Evolutionary conservation across 805 yeast species (phyloP), one percentile per base, ranked within the genome.

Genomic region (Lachancea lanzarotensis): DNA sequence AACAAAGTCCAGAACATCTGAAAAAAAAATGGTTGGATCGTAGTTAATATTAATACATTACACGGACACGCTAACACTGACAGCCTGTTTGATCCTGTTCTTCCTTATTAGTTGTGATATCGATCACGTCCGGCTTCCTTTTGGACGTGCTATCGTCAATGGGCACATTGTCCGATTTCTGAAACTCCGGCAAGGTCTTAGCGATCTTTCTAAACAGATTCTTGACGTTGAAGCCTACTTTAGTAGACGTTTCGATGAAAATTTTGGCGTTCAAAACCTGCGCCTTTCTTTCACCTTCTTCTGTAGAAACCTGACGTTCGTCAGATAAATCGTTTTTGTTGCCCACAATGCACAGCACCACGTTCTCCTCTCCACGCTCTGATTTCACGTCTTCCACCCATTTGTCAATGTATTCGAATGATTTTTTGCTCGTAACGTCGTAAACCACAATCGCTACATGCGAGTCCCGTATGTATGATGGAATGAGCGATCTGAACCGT

Each of bases 361-460:
- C 98, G 61, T 89, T 88, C 19, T 78, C 79, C 27, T 74, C 73
- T 10, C 96, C 97, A 52, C 98, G 76, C 69, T 91, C 98, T 50
- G 87, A 82, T 60, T 84, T 84, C 6, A 93, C 97, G 62, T 91
- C 97, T 55, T 86, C 93, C 52, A 88, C 81, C 98, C 98, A 93
- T 63, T 86, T 85, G 53, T 79, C 79, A 53, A 93, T 80, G 53
- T 83, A 82, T 47, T 82, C 83, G 67, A 91, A 91, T 16, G 95
- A 80, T 57, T 85, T 85, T 61, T 77, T 82, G 59, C 81, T 84
- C 7, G 97, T 88, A 47, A 91, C 84, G 63, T 93, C 98, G 68
- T 91, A 91, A 18, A 95, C 96, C 22, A 93, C 82, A 38, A 93
- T 95, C 0, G 98, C 98, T n/a, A 93, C 98, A 56, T 90, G 89